Conservation (phyloP, 1,284 basidiomycete genomes). For the Stygiomarasmius scandens region DNA sequence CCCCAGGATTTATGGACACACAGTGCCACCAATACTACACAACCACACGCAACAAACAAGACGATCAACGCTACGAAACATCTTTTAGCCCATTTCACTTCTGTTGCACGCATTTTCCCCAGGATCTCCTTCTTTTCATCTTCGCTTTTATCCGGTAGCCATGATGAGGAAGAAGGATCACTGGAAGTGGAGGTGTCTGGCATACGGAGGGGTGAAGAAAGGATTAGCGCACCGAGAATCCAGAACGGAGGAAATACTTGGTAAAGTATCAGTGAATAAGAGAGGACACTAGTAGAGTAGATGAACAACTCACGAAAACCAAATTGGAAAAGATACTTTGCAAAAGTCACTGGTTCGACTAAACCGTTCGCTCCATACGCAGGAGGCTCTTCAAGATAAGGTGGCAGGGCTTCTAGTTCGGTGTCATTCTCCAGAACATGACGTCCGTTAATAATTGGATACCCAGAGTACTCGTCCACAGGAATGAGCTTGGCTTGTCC, state of each 20-base stretch:
- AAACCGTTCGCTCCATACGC: conserved; percentile 15
- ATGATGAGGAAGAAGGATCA: conserved; percentile 22
- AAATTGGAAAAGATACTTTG: conserved; percentile 47
- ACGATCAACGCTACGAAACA: conserved; percentile 37
- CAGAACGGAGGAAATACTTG: conserved; percentile 54
- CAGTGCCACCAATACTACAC: conserved; percentile 26
- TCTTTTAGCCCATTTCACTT: conserved; percentile 39
- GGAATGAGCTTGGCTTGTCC: no score
- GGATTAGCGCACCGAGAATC: conserved; percentile 49
- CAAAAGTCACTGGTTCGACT: conserved; percentile 40
- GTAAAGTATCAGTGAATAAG: not conserved
- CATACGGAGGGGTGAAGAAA: conserved; percentile 41
- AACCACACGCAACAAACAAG: conserved; percentile 25
- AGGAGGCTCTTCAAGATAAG: conserved; percentile 17
- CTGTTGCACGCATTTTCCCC: conserved; percentile 32
- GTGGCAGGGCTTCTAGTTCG: conserved; percentile 12
- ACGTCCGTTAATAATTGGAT: no score
- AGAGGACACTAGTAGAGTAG: not conserved
- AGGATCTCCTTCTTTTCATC: conserved; percentile 34
- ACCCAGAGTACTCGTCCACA: no score
- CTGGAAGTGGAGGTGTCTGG: conserved; percentile 21
- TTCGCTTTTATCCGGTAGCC: conserved; percentile 41
- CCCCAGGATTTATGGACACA: conserved; percentile 9
- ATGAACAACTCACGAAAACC: conserved; percentile 37
- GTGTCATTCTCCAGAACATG: no score